Evolutionary conservation across 768 basidiomycete species (phyloP), one percentile per base, ranked within the genome.

Genomic region (Sutorius australiensis): DNA sequence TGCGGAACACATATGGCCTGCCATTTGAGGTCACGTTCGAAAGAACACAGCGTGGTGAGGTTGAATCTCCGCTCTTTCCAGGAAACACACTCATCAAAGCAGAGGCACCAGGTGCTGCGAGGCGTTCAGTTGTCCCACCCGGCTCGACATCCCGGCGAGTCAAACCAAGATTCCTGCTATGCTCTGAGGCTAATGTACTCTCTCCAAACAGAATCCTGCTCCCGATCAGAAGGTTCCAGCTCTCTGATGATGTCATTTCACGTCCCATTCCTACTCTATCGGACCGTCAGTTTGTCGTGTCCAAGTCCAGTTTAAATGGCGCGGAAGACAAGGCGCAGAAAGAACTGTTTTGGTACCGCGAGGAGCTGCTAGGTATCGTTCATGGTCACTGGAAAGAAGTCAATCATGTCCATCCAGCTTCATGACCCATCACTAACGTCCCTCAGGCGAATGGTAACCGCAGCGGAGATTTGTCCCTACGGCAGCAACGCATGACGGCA

Each of bases 341-440:
- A 36, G 89, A 93, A 64, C 66, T 95, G 14, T 99, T 98, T 73
- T 99, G 97, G 97, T 95, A 97, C 67, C 79, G 95, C 33, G 95
- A 99, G 67, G 84, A 87, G 57, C 72, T 99, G 10, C 80, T 98
- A 61, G 81, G 81, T 42, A 70, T 73, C 46, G 66, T 98, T 13
- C 74, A 72, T 12, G 87, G 87, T 10, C 76, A 74, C 16, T 99
- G 97, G 97, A 80, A 80, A 63, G 97, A 98, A 81, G 95, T 92
- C 54, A 53, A 49, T 31, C 34, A 48, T 53, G 17, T 32, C 30
- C 6, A 32, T 6, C 21, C 16, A 24, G 31, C 12, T 33, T 19
- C n/a, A 3, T 7, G 28, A 32, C 33, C 11, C 21, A 14, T 60
- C 11, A 48, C 39, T 58, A 24, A 52, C 40, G 49, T 21, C 5